Base-by-base conservation (phyloP, 2,329 filamentous ascomycete species). In the Fusarium udum region DNA sequence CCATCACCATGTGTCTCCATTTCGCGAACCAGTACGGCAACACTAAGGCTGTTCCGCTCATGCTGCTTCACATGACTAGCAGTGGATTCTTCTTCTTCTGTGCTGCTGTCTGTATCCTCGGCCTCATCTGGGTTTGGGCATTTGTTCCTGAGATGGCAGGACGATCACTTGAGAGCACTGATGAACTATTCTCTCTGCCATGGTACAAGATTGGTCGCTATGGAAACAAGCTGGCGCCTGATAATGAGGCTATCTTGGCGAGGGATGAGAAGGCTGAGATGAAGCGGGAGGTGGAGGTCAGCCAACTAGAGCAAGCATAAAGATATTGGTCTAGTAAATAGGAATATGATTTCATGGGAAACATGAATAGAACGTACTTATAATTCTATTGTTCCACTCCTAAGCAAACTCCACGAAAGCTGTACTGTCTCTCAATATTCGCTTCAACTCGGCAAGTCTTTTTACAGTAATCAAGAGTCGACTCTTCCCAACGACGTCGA, bases 121-220 rank as follows among this genome's bases (percentile, higher is more conserved):
- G 91, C 15, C 86, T 90, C 3, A 55, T 86, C 7, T 93, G 90
- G 89, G 91, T 90, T 12, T 91, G 85, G 84, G 87, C 92, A 77
- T 89, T 86, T 75, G 85, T 93, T 7, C 91, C 91, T 0, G 91
- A 93, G 82, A 91, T 90, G 0, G 86, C 86, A 0, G 91, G 90
- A 7, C 80, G 84, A 22, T 83, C 82, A 48, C 82, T 91, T 16
- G 89, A 91, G 81, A 87, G 85, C 56, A 91, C 92, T 84, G 90
- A 93, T 78, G 83, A 85, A 24, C 80, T 93, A 72, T 93, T 93
- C 77, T 86, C 85, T 39, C 82, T 92, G 61, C 89, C 89, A 1
- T 93, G 91, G 92, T 88, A 91, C 78, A 85, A 88, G 80, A 92
- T 93, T 74, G 91, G 92, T 6, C 79, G 80, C 2, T 77, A 81